Base-by-base conservation (phyloP, 2,329 filamentous ascomycete genomes). In the Zasmidium cellare region DNA sequence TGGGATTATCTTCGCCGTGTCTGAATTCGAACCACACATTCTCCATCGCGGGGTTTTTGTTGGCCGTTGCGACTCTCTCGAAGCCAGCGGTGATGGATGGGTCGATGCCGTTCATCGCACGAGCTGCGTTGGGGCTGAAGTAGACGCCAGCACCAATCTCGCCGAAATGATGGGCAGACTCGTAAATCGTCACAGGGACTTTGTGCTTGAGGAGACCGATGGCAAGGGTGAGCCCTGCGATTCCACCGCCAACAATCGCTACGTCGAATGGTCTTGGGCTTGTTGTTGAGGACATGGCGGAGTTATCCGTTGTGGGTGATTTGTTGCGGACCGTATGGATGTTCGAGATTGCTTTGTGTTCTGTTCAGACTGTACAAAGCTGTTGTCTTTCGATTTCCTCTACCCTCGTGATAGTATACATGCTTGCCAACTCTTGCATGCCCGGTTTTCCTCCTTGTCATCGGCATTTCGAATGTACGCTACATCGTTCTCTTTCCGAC, bases 181-280 rank as follows among this genome's bases (percentile, higher is more conserved):
- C 79, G 55, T 79, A 81, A 1, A 81, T 61, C 0, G 68, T 72
- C 2, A 78, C 72, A 14, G 76, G 64, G 9, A 81, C 23, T 9
- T 74, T 67, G 56, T 78, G 75, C 56, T 77, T 71, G 22, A 78
- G 69, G 20, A 86, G 78, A 6, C 77, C 80, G 45, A 82, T 77
- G 20, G 81, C 80, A 14, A 84, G 77, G 14, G 73, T 73, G 14
- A 85, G 74, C 20, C 84, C 84, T 31, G 79, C 80, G 57, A 86
- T 84, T 44, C 84, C 84, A 24, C 82, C 83, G 52, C 84, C 84
- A 12, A 85, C 74, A 38, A 86, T 80, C 55, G 83, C 82, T 57
- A 86, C 72, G 55, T 55, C 53, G 19, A 55, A 22, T 11, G 46
- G 9, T 14, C 50, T 35, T 46, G 44, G 23, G 2, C 16, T 22